Evolutionary conservation across 2,329 filamentous ascomycete species (phyloP).

Genomic region (Dactylellina leptospora): DNA sequence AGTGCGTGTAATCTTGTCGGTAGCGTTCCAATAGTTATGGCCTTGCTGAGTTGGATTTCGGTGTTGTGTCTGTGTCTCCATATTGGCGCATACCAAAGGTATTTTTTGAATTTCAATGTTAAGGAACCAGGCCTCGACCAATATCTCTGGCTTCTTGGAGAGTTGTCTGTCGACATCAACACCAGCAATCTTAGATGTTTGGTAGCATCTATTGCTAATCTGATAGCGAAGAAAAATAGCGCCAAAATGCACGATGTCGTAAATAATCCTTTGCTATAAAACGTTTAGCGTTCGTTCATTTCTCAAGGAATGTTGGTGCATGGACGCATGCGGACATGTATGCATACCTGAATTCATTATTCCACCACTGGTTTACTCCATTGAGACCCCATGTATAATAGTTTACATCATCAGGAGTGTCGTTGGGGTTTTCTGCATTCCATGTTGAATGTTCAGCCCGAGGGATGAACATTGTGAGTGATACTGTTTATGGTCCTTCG

Average conservation of each 20-base stretch:
- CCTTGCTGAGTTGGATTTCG: conserved; percentile 73
- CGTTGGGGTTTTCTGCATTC: conserved; percentile 43
- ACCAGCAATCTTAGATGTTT: conserved; percentile 43
- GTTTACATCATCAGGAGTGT: conserved; percentile 42
- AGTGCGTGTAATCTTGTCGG: conserved; percentile 73
- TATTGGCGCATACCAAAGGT: conserved; percentile 75
- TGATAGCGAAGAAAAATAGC: conserved; percentile 46
- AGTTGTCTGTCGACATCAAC: conserved; percentile 39
- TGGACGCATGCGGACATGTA: no score
- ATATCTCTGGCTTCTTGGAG: conserved; percentile 58
- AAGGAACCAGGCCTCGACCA: conserved; percentile 35
- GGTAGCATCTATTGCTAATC: conserved; percentile 37
- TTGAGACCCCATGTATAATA: conserved; percentile 52
- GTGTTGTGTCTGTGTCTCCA: conserved; percentile 79
- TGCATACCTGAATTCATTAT: conserved; percentile 47
- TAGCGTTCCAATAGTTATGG: conserved; percentile 77
- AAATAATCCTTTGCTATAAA: conserved; percentile 47
- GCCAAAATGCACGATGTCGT: conserved; percentile 48
- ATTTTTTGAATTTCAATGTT: conserved; percentile 64
- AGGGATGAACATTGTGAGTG: conserved; percentile 39
- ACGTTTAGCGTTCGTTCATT: conserved; percentile 3
- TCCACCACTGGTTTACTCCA: conserved; percentile 50
- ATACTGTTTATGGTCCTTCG: conserved; percentile 12
- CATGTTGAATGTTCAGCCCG: conserved; percentile 36
- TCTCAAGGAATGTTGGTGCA: no score